Percentiles rank a stretch among this genome's conserved stretches.
phyloP scores from a whole-genome alignment of 352 stramenopile species.

The Globisporangium acanthophoron region DNA sequence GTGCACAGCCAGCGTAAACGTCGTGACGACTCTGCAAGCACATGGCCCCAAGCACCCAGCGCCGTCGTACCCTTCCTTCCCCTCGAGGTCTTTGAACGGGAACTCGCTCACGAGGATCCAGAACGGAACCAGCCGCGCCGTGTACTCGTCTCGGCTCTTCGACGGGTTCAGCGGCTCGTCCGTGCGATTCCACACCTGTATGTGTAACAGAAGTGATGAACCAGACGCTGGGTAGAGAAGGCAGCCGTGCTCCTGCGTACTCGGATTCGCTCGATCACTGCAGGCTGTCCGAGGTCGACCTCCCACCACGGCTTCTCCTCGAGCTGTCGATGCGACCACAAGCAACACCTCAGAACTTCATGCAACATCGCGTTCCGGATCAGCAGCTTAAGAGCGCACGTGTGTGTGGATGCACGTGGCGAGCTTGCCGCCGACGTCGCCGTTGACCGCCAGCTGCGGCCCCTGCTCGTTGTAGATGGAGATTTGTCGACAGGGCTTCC shows the following conservation, averaged over 20 bases:
- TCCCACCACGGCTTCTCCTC: conserved; percentile 93
- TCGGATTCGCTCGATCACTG: conserved; percentile 73
- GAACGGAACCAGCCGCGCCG: conserved; percentile 82
- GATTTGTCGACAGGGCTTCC: conserved; percentile 75
- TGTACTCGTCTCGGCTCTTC: conserved; percentile 70
- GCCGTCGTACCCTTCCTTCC: conserved; percentile 53
- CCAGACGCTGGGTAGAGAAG: background rate
- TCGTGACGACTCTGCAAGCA: background rate
- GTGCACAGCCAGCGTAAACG: background rate
- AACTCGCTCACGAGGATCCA: conserved; percentile 92
- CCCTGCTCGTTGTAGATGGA: conserved; percentile 89
- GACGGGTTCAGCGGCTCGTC: conserved; percentile 84
- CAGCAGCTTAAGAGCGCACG: conserved; percentile 14
- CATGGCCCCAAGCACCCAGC: background rate
- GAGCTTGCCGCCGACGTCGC: conserved; percentile 59
- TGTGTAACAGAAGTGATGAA: background rate
- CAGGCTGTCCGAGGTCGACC: conserved; percentile 82
- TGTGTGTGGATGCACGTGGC: conserved; percentile 87
- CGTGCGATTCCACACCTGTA: conserved; percentile 86
- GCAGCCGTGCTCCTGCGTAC: conserved; percentile 17
- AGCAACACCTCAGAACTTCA: background rate
- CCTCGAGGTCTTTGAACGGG: conserved; percentile 75
- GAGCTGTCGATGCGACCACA: conserved; percentile 22
- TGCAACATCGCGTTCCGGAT: background rate
- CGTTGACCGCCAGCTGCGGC: conserved; percentile 80